Evolutionary conservation across 345 rosid genomes (phyloP).

Genomic region (Dipteronia dyeriana): DNA sequence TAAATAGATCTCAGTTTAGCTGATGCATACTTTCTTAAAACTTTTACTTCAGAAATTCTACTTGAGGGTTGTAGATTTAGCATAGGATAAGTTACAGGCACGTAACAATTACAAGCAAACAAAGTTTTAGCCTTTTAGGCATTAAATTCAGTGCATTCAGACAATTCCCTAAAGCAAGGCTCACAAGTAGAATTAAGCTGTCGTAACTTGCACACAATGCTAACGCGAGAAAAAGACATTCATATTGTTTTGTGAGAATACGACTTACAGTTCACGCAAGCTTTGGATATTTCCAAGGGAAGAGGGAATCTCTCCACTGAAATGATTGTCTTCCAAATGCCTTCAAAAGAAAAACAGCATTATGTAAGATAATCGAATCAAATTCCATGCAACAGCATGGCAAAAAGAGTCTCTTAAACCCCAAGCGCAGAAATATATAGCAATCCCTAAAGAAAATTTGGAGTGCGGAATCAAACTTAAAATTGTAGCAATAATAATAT

Average conservation of each 20-base stretch:
- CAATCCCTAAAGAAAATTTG: background rate
- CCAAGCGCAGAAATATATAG: background rate
- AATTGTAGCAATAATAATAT: background rate
- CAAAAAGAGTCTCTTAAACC: background rate
- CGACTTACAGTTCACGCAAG: conserved; percentile 77
- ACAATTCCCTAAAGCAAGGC: background rate
- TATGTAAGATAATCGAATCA: conserved; percentile 18
- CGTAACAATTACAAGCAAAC: conserved; percentile 9
- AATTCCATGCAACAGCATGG: conserved; percentile 1
- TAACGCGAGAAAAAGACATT: conserved; percentile 6
- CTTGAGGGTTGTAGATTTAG: background rate
- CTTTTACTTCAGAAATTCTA: background rate
- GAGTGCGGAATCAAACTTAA: conserved; percentile 1
- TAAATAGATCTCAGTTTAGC: background rate
- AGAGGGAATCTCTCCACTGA: conserved; percentile 63
- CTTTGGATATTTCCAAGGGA: conserved; percentile 52
- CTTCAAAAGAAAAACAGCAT: conserved; percentile 37
- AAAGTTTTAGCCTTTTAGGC: background rate
- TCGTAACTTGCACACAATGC: background rate
- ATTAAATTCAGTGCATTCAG: background rate
- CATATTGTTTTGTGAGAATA: conserved; percentile 13
- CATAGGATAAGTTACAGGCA: conserved; percentile 3
- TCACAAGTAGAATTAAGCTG: background rate
- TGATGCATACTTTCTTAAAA: background rate
- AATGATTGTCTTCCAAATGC: conserved; percentile 77